Evolutionary conservation across 208 protist genomes (phyloP).

Genomic region (Leishmania tropica): DNA sequence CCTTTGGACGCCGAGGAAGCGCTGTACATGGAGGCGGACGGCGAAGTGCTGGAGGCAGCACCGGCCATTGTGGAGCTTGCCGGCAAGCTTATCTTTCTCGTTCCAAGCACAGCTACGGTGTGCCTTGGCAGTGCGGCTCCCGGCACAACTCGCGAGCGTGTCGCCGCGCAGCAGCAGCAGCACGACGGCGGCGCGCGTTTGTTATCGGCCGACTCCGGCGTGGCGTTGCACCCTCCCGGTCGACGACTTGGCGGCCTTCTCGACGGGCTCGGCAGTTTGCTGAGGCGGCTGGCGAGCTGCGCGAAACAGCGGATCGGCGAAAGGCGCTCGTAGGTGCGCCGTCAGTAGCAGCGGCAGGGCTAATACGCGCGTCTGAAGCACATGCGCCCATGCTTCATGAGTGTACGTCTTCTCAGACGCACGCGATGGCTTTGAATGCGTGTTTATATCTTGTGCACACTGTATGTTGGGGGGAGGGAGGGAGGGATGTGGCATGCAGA

Average conservation of each 20-base stretch:
- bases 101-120: slow-evolving; percentile 19
- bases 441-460: background rate
- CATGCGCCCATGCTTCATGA: background rate
- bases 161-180: background rate
- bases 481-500: background rate
- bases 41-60: slow-evolving; percentile 64
- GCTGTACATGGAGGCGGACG: slow-evolving; percentile 70
- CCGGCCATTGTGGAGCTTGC: slow-evolving; percentile 76
- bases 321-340: background rate
- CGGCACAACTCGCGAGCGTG: slow-evolving; percentile 37
- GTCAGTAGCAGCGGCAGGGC: no score
- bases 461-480: background rate
- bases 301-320: slow-evolving; percentile 1
- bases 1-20: background rate
- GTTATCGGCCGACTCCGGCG: background rate
- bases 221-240: background rate
- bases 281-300: background rate
- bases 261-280: background rate
- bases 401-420: background rate
- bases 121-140: slow-evolving; percentile 33
- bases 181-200: background rate
- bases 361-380: background rate
- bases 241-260: background rate
- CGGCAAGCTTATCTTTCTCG: slow-evolving; percentile 57
- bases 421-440: background rate